A percentile compares a stretch with the other conserved stretches of the same genome.
These are phyloP conservation scores for Wickerhamiella occidentalis DNA, from an alignment of 805 yeast genomes.

Conservation along the genomic window DNA sequence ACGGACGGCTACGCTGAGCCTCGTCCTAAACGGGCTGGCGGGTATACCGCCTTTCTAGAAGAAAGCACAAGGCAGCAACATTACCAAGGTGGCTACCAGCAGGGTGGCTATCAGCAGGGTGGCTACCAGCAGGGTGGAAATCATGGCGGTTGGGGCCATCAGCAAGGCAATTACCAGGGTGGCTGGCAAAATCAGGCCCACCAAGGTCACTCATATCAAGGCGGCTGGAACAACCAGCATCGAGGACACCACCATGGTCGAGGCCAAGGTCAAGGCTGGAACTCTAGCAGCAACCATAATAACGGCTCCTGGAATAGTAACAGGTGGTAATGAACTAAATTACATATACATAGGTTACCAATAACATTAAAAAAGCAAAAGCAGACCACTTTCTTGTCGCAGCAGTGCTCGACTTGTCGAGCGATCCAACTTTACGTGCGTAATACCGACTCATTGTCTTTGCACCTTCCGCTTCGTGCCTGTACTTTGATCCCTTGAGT, in stretches of 20 bases:
- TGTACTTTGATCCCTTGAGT: not conserved
- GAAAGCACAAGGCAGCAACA: not conserved
- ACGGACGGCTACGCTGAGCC: constrained; percentile 17
- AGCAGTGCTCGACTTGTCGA: not conserved
- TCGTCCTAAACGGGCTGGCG: constrained; percentile 16
- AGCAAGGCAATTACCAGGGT: too few species aligned
- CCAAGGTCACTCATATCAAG: constrained; percentile 19
- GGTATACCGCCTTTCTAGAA: constrained; percentile 18
- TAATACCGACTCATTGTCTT: not conserved
- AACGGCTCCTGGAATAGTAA: not conserved
- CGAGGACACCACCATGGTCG: not conserved
- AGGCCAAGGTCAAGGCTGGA: not conserved
- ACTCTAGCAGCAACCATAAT: not conserved
- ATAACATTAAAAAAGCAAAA: not conserved
- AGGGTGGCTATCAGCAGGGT: not conserved
- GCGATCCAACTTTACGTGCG: not conserved
- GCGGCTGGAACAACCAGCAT: constrained; percentile 13
- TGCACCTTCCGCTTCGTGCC: not conserved
- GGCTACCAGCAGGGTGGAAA: not conserved
- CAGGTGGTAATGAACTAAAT: not conserved
- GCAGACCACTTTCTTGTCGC: not conserved
- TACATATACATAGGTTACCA: not conserved
- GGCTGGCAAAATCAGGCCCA: too few species aligned
- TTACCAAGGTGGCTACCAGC: not conserved
- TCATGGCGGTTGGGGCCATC: constrained; percentile 11